Base-by-base conservation (phyloP, 768 basidiomycete species). In the Lactarius sanguifluus region DNA sequence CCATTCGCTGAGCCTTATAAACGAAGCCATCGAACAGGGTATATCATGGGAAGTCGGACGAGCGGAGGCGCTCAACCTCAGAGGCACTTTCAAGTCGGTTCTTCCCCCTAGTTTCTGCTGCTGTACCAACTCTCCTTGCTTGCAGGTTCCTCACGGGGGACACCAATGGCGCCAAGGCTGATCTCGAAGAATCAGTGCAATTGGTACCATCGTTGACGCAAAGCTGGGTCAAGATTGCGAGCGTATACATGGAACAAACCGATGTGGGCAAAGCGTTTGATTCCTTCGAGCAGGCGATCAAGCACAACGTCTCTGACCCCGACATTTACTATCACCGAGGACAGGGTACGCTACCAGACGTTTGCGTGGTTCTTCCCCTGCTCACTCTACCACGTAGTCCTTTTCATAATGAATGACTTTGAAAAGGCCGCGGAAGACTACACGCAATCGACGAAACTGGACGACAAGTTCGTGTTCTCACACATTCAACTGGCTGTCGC, bases 271-370 rank as follows among this genome's bases (percentile, higher is more conserved):
- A 85, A 70, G 91, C 96, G 1, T 95, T 98, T 77, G 86, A 89
- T 65, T 92, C 90, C 75, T 98, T 98, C 75, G 95, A 96, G 54
- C 82, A 89, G 69, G 97, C 97, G 1, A 89, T 94, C 74, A 81
- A 83, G 71, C 84, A 90, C 71, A 88, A 98, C 72, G 79, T 88
- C 7, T 80, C 87, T 57, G 96, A 98, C 77, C 89, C 96, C 0
- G 96, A 98, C 77, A 94, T 97, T 64, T 98, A 93, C 81, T 99
- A 99, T 78, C 97, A 99, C 76, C 93, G 96, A 71, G 97, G 96
- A 55, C 97, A 99, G 82, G 92, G 92, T 91, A 58, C 57, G 82
- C 64, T 25, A 2, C 12, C 1, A 63, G 10, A 50, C 45, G 34
- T 10, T 5, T 9, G 40, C 6, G 6, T 20, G 12, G 23, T 13